A percentile compares a stretch with the other conserved stretches of the same genome.
Evolutionary conservation across 345 rosid species (phyloP).

Genomic region (Corymbia maculata): DNA sequence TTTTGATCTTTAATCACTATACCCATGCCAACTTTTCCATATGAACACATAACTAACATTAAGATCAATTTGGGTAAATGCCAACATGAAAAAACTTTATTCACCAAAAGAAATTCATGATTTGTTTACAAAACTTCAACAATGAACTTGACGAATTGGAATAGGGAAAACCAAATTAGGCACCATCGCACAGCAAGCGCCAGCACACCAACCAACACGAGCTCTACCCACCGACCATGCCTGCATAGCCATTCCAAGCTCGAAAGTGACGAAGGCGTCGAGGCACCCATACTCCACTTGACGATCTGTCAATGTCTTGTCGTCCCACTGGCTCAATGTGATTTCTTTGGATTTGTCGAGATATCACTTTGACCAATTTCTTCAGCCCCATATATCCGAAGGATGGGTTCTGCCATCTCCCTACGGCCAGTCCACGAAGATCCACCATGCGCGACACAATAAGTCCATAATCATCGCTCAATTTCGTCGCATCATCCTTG

Average conservation of each 20-base stretch:
- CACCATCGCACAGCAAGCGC: neutral
- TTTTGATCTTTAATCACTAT: no score
- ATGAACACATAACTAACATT: no score
- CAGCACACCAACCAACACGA: neutral
- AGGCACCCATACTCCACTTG: neutral
- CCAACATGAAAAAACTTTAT: neutral
- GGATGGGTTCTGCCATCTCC: neutral
- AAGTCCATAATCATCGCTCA: constrained; percentile 7
- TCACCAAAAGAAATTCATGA: neutral
- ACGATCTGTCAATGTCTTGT: neutral
- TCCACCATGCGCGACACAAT: constrained; percentile 2
- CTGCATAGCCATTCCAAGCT: neutral
- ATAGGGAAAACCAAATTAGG: neutral
- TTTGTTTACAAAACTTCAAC: no score
- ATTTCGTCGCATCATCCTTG: constrained; percentile 6
- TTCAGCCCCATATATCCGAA: constrained; percentile 8
- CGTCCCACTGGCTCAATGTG: neutral
- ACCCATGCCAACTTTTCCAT: neutral
- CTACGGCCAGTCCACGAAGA: constrained; percentile 3
- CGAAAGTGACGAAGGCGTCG: neutral
- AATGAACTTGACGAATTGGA: neutral
- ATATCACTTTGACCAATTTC: neutral
- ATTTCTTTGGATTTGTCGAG: neutral
- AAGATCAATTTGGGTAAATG: no score
- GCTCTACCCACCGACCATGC: neutral